These are phyloP conservation scores for Sungouiella thailandica DNA, from an alignment of 805 yeast genomes.

Conservation along the genomic window DNA sequence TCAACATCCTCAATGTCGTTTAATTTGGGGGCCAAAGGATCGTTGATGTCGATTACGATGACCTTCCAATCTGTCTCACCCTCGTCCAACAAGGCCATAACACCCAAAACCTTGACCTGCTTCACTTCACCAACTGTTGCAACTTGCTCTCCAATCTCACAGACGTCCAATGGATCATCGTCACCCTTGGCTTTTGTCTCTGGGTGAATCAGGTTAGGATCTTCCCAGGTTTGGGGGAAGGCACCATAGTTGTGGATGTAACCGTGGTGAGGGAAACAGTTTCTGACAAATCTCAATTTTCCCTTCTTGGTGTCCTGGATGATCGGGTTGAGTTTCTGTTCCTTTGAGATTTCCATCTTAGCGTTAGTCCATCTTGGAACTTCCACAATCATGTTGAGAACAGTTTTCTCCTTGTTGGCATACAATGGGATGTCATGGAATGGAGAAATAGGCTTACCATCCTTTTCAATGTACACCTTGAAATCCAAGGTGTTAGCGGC, in stretches of 20 bases:
- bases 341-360: conserved; percentile 69
- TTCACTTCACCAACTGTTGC: conserved; percentile 48
- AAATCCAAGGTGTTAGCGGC: conserved; percentile 93
- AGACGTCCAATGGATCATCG: conserved; percentile 45
- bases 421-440: conserved; percentile 78
- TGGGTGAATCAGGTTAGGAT: conserved; percentile 55
- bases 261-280: conserved; percentile 79
- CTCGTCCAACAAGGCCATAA: conserved; percentile 78
- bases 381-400: conserved; percentile 38
- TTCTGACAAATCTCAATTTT: conserved; percentile 67
- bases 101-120: conserved; percentile 58
- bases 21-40: conserved; percentile 57
- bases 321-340: conserved; percentile 63
- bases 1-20: conserved; percentile 67
- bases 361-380: conserved; percentile 73
- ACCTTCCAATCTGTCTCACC: conserved; percentile 98
- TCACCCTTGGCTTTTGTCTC: conserved; percentile 46
- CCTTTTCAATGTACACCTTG: conserved; percentile 86
- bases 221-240: conserved; percentile 95
- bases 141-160: conserved; percentile 46
- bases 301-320: conserved; percentile 77
- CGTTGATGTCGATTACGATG: conserved; percentile 62
- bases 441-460: conserved; percentile 91
- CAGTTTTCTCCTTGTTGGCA: conserved; percentile 71
- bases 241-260: conserved; percentile 88